These are phyloP conservation scores for Groenewaldozyma sp. DNA, from an alignment of 1,139 yeast genomes.

Conservation along the genomic window DNA sequence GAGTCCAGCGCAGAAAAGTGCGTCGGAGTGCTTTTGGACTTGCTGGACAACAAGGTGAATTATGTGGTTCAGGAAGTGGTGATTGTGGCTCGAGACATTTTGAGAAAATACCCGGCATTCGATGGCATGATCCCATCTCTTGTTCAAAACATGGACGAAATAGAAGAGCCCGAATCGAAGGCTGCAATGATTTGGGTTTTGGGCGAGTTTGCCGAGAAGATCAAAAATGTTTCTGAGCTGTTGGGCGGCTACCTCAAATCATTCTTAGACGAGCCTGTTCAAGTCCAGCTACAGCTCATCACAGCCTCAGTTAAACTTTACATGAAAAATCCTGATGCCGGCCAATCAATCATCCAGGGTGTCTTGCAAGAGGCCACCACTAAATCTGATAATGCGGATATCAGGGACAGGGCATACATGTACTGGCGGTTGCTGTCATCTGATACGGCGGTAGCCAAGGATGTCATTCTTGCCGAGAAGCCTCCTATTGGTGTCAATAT, in stretches of 20 bases:
- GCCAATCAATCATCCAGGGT: constrained; percentile 51
- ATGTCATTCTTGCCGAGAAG: constrained; percentile 49
- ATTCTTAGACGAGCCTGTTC: constrained; percentile 64
- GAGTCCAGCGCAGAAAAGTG: constrained; percentile 53
- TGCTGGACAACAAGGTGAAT: constrained; percentile 70
- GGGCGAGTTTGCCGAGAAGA: constrained; percentile 78
- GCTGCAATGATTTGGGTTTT: constrained; percentile 82
- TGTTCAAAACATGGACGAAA: constrained; percentile 47
- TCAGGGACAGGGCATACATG: constrained; percentile 86
- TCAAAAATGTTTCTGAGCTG: constrained; percentile 43
- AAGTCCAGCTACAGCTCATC: constrained; percentile 66
- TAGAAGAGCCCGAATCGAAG: constrained; percentile 54
- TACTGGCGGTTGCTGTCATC: constrained; percentile 88
- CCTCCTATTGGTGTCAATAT: constrained; percentile 70
- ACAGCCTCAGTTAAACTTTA: constrained; percentile 74
- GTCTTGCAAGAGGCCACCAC: constrained; percentile 72
- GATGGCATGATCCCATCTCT: constrained; percentile 65
- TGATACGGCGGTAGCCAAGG: constrained; percentile 39
- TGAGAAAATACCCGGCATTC: constrained; percentile 67
- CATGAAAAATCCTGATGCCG: constrained; percentile 39
- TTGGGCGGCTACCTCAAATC: constrained; percentile 44
- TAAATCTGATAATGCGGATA: constrained; percentile 80
- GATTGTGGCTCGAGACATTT: constrained; percentile 61
- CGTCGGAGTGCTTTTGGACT: constrained; percentile 64
- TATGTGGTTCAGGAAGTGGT: constrained; percentile 74